Evolutionary conservation across 2,329 filamentous ascomycete species (phyloP).

Genomic region (Alternaria burnsii): DNA sequence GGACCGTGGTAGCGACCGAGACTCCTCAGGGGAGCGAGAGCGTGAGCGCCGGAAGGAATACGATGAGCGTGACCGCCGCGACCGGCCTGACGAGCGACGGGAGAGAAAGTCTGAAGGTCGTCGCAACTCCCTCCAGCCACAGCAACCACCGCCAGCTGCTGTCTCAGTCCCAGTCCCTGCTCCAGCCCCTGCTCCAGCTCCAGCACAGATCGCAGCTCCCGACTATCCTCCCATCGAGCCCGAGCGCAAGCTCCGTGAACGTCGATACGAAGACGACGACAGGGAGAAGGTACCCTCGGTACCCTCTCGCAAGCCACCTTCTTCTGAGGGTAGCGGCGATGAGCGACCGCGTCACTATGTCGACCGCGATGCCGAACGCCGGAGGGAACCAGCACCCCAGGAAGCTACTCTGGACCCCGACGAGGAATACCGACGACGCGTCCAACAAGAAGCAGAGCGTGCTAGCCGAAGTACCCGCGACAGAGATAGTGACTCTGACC

Average conservation of each 20-base stretch:
- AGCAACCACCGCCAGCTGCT: slow-evolving; percentile 26
- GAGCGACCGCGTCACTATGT: slow-evolving; percentile 50
- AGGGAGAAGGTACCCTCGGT: slow-evolving; percentile 30
- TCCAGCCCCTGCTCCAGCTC: slow-evolving; percentile 21
- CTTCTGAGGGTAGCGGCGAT: slow-evolving; percentile 47
- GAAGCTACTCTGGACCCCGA: slow-evolving; percentile 55
- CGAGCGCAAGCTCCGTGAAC: slow-evolving; percentile 43
- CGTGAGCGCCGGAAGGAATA: slow-evolving; percentile 49
- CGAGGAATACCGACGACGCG: slow-evolving; percentile 60
- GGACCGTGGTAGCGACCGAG: slow-evolving; percentile 31
- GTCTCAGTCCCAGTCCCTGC: slow-evolving; percentile 21
- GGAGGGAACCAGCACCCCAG: slow-evolving; percentile 41
- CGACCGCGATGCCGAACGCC: slow-evolving; percentile 45
- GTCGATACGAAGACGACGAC: slow-evolving; percentile 44
- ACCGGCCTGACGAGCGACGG: slow-evolving; percentile 39
- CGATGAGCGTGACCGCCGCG: slow-evolving; percentile 42
- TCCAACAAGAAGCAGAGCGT: slow-evolving; percentile 56
- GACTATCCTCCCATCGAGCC: slow-evolving; percentile 28
- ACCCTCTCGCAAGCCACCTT: slow-evolving; percentile 35
- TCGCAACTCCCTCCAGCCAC: slow-evolving; percentile 27
- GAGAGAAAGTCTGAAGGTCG: slow-evolving; percentile 30
- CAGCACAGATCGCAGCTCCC: slow-evolving; percentile 24
- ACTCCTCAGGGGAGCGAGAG: slow-evolving; percentile 44
- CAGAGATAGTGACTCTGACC: slow-evolving; percentile 46
- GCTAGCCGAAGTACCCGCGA: slow-evolving; percentile 37